A percentile compares a stretch with the other conserved stretches of the same genome.
Conservation (phyloP, 441 rosid species). For the Euphorbia corollata region DNA sequence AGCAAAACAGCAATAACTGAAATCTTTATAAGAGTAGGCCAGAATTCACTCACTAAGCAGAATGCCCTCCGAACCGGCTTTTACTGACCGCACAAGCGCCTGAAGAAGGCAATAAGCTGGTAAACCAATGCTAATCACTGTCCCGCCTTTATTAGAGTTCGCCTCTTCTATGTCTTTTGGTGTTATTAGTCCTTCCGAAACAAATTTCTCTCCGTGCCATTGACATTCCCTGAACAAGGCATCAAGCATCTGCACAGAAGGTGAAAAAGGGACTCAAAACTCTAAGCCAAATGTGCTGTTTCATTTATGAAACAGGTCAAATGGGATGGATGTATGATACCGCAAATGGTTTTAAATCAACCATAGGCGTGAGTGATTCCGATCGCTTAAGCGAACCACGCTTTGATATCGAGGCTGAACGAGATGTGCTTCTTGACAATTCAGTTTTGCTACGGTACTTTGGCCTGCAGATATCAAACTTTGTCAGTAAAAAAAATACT, state of each 20-base stretch:
- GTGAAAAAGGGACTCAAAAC: not conserved
- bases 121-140: constrained; percentile 62
- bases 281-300: not conserved
- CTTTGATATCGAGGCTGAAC: constrained; percentile 34
- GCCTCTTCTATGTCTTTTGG: constrained; percentile 70
- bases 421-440: constrained; percentile 25
- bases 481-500: not conserved
- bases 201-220: constrained; percentile 49
- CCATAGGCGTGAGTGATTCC: constrained; percentile 42
- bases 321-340: constrained; percentile 25
- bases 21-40: not conserved
- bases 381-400: constrained; percentile 44
- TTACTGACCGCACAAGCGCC: constrained; percentile 52
- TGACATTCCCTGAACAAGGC: constrained; percentile 54
- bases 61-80: constrained; percentile 54
- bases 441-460: constrained; percentile 37
- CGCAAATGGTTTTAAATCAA: constrained; percentile 76
- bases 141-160: constrained; percentile 48
- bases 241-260: constrained; percentile 51
- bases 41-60: constrained; percentile 52
- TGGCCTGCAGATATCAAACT: constrained; percentile 41
- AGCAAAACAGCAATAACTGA: not conserved
- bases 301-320: constrained; percentile 5
- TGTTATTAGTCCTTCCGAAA: constrained; percentile 65
- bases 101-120: constrained; percentile 80